A percentile compares a stretch with the other conserved stretches of the same genome.
These are phyloP conservation scores for Cryptococcus depauperatus DNA, from an alignment of 1,284 basidiomycete species.

Conservation along the genomic window DNA sequence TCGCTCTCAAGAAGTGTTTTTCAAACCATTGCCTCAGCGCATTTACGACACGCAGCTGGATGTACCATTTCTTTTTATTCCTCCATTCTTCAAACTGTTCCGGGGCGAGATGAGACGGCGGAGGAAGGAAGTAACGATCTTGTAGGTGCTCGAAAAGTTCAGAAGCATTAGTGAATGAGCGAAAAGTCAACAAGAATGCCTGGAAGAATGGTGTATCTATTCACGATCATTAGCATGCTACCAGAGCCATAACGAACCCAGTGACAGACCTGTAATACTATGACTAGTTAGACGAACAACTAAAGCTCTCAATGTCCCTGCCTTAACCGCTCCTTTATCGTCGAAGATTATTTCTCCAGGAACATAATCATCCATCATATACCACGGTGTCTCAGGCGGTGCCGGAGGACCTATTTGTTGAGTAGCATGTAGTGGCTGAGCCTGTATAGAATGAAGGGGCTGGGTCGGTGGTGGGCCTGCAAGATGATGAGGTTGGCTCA, in stretches of 20 bases:
- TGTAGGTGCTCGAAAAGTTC: slow-evolving; percentile 81
- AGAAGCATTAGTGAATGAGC: slow-evolving; percentile 82
- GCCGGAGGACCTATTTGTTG: slow-evolving; percentile 37
- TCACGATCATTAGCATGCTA: not conserved
- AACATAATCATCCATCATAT: slow-evolving; percentile 69
- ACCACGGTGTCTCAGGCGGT: slow-evolving; percentile 62
- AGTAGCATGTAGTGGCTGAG: not conserved
- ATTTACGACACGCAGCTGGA: slow-evolving; percentile 77
- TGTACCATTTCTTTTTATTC: slow-evolving; percentile 78
- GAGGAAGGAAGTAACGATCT: slow-evolving; percentile 69
- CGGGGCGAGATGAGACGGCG: slow-evolving; percentile 61
- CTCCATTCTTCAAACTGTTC: slow-evolving; percentile 73
- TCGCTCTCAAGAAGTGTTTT: slow-evolving; percentile 69
- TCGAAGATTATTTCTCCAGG: slow-evolving; percentile 76
- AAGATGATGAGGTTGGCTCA: not conserved
- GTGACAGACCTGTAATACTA: slow-evolving; percentile 60
- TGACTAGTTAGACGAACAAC: slow-evolving; percentile 87
- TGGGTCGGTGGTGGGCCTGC: too few species aligned
- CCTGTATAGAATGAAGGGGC: too few species aligned
- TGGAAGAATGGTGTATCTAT: slow-evolving; percentile 61
- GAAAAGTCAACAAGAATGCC: slow-evolving; percentile 94
- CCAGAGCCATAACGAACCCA: not conserved
- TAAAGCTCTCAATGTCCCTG: slow-evolving; percentile 75
- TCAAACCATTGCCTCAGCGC: slow-evolving; percentile 74
- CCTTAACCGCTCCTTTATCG: slow-evolving; percentile 71